Conservation (phyloP, 805 yeast genomes). For the Wickerhamomyces bovis region DNA sequence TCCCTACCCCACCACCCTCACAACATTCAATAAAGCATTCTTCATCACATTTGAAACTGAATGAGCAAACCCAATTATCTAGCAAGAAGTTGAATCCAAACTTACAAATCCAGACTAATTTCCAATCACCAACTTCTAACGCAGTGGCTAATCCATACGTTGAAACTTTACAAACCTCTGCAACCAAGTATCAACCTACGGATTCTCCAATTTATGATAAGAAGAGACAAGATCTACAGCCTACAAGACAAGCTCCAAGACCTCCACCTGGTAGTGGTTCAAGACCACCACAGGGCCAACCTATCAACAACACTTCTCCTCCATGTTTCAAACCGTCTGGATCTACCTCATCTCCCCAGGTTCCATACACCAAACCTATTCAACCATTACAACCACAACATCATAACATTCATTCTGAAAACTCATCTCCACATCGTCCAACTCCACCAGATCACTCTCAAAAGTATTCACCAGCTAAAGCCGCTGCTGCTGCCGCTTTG, state of each 20-base stretch:
- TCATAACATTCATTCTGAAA: slow-evolving; percentile 14
- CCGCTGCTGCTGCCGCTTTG: slow-evolving; percentile 33
- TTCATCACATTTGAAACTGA: slow-evolving; percentile 8
- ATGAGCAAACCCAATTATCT: slow-evolving; percentile 3
- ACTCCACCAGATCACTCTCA: slow-evolving; percentile 1
- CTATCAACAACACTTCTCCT: neutral
- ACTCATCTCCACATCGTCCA: slow-evolving; percentile 14
- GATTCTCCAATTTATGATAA: slow-evolving; percentile 11
- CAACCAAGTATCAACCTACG: neutral
- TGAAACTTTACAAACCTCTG: neutral
- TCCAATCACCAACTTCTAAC: slow-evolving; percentile 17
- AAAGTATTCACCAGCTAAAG: slow-evolving; percentile 15
- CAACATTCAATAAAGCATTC: slow-evolving; percentile 5
- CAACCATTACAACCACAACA: slow-evolving; percentile 26
- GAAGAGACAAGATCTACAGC: slow-evolving; percentile 17
- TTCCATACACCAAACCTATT: slow-evolving; percentile 12
- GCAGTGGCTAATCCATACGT: neutral
- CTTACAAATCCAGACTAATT: slow-evolving; percentile 26
- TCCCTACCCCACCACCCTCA: slow-evolving; percentile 41
- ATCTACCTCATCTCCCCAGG: neutral
- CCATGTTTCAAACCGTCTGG: slow-evolving; percentile 5
- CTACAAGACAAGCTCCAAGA: slow-evolving; percentile 25
- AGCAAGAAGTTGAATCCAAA: slow-evolving; percentile 25
- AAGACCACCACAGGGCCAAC: slow-evolving; percentile 2
- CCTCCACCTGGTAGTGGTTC: slow-evolving; percentile 22